Evolutionary conservation across 208 protist genomes (phyloP), one percentile per base, ranked within the genome.

Genomic region (Leishmania amazonensis): DNA sequence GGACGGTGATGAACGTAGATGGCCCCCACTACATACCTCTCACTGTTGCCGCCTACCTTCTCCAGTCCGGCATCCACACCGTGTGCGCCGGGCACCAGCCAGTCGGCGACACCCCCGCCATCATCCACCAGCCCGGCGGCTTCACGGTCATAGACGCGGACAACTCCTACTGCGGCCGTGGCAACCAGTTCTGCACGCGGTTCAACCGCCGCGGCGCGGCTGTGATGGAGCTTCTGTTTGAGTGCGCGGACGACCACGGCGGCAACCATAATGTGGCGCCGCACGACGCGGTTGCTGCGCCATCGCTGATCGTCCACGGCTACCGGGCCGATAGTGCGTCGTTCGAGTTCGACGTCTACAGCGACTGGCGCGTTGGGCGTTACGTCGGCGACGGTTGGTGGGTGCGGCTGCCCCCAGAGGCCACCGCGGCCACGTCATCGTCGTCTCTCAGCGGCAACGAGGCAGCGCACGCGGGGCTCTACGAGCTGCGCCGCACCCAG

Each of bases 81-180:
- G 88, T 98, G 60, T 97, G 93, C 80, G 71, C 80, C 8, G 96
- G 96, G 13, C 96, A 98, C 78, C 89, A 96, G 78, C 96, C 96
- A 11, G 51, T 85, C 28, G 96, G 96, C 45, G 94, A 98, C 81
- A 88, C 85, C 15, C 94, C 96, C 1, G 84, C 87, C 2, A 79
- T 97, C 70, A 89, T 97, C 40, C 88, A 86, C 13, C 91, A 96
- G 80, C 93, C 93, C 31, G 91, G 89, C 53, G 89, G 90, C 51
- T 84, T 97, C 51, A 35, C 86, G n/a, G 87, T 91, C 71, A 72
- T 97, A 42, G 84, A 81, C 17, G 93, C 92, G 0, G 95, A 98
- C 82, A 98, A 93, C 84, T 97, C 94, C 3, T 97, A 97, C 85
- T 95, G 89, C 80, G 89, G 89, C 35, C 78, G 83, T 28, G 88